Evolutionary conservation across 805 yeast genomes (phyloP).

Genomic region (Pichia rugopelliculosa): DNA sequence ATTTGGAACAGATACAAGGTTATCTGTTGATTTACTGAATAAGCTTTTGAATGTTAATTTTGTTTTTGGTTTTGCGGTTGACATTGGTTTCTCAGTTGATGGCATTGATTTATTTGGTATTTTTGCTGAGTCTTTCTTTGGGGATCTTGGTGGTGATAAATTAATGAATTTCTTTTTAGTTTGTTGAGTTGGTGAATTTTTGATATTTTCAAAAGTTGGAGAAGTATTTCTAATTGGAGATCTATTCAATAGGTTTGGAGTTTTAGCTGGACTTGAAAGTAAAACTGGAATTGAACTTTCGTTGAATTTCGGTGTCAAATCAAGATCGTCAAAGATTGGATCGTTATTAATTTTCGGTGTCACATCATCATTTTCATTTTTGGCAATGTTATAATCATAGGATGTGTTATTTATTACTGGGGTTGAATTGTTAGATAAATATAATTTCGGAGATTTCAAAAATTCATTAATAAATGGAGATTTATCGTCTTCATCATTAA

Average conservation of each 20-base stretch:
- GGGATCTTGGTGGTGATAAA: conserved; percentile 5
- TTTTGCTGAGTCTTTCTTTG: not conserved
- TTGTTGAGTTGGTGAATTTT: conserved; percentile 4
- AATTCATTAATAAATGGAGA: conserved; percentile 1
- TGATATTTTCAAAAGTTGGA: conserved; percentile 11
- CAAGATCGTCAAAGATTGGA: not conserved
- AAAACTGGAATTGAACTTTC: not conserved
- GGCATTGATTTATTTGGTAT: not conserved
- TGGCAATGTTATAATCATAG: not conserved
- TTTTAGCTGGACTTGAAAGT: not conserved
- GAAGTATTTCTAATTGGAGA: conserved; percentile 12
- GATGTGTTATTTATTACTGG: not conserved
- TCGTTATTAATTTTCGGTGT: conserved; percentile 5
- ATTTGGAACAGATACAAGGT: not conserved
- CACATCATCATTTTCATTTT: not conserved
- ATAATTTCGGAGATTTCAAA: not conserved
- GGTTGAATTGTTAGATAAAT: not conserved
- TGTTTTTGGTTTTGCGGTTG: conserved; percentile 12
- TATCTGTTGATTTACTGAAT: conserved; percentile 17
- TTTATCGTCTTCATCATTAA: conserved; percentile 8
- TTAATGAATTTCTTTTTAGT: conserved; percentile 1
- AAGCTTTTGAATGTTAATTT: conserved; percentile 25
- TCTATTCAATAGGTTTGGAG: conserved; percentile 6
- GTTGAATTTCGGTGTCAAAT: not conserved
- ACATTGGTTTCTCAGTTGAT: not conserved